phyloP scores from a whole-genome alignment of 176 grass and related monocot genomes.

The Bothriochloa decipiens region DNA sequence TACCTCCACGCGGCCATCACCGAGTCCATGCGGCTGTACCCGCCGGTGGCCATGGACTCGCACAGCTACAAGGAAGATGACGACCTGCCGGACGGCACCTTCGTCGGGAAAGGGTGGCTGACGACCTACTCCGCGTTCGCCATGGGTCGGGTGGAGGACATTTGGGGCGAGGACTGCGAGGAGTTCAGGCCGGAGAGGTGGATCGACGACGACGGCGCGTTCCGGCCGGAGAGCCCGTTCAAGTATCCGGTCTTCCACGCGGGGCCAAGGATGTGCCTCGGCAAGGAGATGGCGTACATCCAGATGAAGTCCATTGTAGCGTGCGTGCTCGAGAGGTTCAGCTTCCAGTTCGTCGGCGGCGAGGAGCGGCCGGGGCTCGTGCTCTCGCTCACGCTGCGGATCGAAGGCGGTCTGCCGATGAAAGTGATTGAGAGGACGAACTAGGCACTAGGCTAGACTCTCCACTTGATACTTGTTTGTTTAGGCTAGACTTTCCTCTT shows the following conservation, averaged over 20 bases:
- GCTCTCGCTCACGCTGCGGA: slow-evolving; percentile 30
- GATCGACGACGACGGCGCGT: slow-evolving; percentile 9
- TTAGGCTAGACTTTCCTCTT: neutral
- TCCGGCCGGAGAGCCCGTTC: slow-evolving; percentile 44
- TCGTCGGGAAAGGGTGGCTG: neutral
- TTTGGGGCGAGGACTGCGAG: slow-evolving; percentile 57
- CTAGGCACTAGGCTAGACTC: neutral
- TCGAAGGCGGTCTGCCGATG: neutral
- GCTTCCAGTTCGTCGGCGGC: slow-evolving; percentile 31
- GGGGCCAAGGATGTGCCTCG: slow-evolving; percentile 53
- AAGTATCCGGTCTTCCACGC: slow-evolving; percentile 51
- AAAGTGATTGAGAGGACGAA: neutral
- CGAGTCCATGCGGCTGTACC: slow-evolving; percentile 12
- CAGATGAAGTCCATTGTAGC: slow-evolving; percentile 1
- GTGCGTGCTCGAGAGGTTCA: slow-evolving; percentile 22
- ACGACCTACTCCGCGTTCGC: slow-evolving; percentile 35
- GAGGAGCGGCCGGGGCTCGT: slow-evolving; percentile 25
- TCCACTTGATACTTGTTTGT: neutral
- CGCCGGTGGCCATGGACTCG: neutral
- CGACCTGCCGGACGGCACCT: neutral
- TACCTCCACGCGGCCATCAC: slow-evolving; percentile 8
- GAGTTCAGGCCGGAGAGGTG: slow-evolving; percentile 58
- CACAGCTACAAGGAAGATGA: neutral
- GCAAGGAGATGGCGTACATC: slow-evolving; percentile 41
- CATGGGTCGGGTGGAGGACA: slow-evolving; percentile 34